phyloP scores from a whole-genome alignment of 1,139 yeast species.

The Magnusiomyces clavatus region DNA sequence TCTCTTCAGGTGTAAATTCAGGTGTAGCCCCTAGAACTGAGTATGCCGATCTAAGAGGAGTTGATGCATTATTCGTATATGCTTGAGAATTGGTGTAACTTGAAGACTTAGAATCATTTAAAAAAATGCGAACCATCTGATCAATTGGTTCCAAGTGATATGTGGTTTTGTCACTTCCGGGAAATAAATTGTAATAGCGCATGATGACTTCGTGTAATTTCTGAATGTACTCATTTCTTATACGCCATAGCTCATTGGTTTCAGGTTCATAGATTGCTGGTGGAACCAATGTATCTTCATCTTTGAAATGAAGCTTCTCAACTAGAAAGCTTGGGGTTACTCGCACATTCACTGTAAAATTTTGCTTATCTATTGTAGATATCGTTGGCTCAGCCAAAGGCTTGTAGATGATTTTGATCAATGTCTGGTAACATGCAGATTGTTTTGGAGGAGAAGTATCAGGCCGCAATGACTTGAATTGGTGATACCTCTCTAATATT shows the following conservation, averaged over 20 bases:
- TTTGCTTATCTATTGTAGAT: constrained; percentile 22
- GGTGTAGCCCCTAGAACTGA: constrained; percentile 46
- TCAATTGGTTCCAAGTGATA: no score
- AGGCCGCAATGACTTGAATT: constrained; percentile 20
- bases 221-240: neutral
- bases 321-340: constrained; percentile 43
- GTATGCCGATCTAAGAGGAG: neutral
- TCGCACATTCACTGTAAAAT: constrained; percentile 26
- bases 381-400: constrained; percentile 22
- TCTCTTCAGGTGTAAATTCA: constrained; percentile 52
- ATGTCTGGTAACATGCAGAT: constrained; percentile 22
- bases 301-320: constrained; percentile 38
- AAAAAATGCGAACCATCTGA: neutral
- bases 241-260: neutral
- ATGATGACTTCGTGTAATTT: constrained; percentile 1
- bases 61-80: neutral
- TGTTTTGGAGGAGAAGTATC: constrained; percentile 21
- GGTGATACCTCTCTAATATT: constrained; percentile 20
- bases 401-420: constrained; percentile 23
- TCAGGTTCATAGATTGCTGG: constrained; percentile 42
- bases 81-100: neutral
- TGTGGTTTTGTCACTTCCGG: neutral
- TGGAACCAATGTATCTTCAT: constrained; percentile 45
- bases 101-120: neutral
- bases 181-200: neutral